Conservation (phyloP, 2,329 filamentous ascomycete genomes). For the Sphaceloma murrayae region DNA sequence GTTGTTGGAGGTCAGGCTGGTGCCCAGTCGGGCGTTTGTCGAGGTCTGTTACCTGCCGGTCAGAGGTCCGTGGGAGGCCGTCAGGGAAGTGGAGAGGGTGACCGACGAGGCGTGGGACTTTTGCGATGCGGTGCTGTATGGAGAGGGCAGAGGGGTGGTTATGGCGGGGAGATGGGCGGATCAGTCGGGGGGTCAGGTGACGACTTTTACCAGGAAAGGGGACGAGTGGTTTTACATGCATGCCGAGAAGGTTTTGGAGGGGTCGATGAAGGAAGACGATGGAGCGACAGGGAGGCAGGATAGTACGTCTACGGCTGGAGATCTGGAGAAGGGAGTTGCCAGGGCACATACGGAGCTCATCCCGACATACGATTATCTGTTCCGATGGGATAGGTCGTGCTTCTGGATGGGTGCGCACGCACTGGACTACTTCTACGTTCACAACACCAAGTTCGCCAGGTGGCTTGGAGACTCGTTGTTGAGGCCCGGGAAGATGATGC, state of each 20-base stretch:
- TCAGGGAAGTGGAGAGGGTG: conserved; percentile 41
- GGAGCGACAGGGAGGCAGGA: neutral
- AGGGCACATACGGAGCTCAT: conserved; percentile 31
- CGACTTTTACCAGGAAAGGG: conserved; percentile 45
- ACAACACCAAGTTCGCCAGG: conserved; percentile 51
- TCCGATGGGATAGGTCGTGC: conserved; percentile 54
- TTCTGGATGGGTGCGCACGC: conserved; percentile 56
- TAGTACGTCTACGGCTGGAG: neutral
- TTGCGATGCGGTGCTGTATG: conserved; percentile 60
- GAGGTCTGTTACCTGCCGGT: conserved; percentile 53
- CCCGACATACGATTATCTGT: conserved; percentile 46
- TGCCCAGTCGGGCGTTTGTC: conserved; percentile 48
- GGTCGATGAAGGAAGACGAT: neutral
- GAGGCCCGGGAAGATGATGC: conserved; percentile 53
- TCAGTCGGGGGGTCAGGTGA: conserved; percentile 23
- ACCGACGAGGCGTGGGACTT: conserved; percentile 46
- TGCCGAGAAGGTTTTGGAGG: conserved; percentile 36
- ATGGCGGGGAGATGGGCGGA: conserved; percentile 49
- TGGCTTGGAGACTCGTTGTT: conserved; percentile 51
- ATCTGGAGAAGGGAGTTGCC: neutral
- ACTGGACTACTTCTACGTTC: conserved; percentile 51
- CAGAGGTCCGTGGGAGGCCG: conserved; percentile 40
- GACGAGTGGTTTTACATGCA: conserved; percentile 72
- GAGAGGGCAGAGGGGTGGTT: conserved; percentile 46
- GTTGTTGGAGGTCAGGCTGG: conserved; percentile 49